phyloP scores from a whole-genome alignment of 2,329 filamentous ascomycete genomes.

The Nemania abortiva region DNA sequence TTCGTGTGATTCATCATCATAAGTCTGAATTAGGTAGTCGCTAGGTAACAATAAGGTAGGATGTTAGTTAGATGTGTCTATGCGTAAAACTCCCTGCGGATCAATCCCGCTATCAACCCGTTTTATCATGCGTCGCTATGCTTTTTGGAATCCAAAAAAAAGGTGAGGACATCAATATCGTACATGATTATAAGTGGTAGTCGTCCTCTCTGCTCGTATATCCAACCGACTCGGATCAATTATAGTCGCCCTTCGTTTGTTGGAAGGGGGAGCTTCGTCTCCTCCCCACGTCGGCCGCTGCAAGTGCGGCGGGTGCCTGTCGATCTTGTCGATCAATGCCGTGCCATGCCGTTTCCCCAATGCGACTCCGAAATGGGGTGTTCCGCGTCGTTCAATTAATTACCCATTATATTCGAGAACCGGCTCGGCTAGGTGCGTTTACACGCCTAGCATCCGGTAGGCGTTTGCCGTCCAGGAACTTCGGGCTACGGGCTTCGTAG shows the following conservation, averaged over 20 bases:
- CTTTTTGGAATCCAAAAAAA: conserved; percentile 26
- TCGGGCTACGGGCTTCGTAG: conserved; percentile 63
- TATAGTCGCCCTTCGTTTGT: background rate
- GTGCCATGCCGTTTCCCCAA: conserved; percentile 3
- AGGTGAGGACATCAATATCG: conserved; percentile 5
- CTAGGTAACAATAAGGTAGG: conserved; percentile 3
- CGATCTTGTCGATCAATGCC: conserved; percentile 26
- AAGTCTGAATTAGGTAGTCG: conserved; percentile 19
- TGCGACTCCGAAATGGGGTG: background rate
- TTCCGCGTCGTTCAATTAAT: conserved; percentile 1
- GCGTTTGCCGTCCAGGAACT: conserved; percentile 68
- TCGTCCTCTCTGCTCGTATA: conserved; percentile 11
- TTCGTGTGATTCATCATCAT: conserved; percentile 15
- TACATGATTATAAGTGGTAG: conserved; percentile 27
- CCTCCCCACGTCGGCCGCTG: background rate
- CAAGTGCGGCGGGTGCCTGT: conserved; percentile 21
- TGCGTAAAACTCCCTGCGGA: conserved; percentile 7
- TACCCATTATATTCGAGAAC: conserved; percentile 34
- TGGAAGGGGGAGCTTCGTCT: background rate
- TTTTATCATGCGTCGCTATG: conserved; percentile 38
- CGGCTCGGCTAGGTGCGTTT: conserved; percentile 20
- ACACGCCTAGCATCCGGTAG: conserved; percentile 44
- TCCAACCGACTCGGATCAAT: conserved; percentile 7
- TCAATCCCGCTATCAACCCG: conserved; percentile 26
- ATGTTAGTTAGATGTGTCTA: background rate